Percentiles rank a stretch among this genome's conserved stretches.
Evolutionary conservation across 2,329 filamentous ascomycete species (phyloP).

Genomic region (Hypoxylon sp.): DNA sequence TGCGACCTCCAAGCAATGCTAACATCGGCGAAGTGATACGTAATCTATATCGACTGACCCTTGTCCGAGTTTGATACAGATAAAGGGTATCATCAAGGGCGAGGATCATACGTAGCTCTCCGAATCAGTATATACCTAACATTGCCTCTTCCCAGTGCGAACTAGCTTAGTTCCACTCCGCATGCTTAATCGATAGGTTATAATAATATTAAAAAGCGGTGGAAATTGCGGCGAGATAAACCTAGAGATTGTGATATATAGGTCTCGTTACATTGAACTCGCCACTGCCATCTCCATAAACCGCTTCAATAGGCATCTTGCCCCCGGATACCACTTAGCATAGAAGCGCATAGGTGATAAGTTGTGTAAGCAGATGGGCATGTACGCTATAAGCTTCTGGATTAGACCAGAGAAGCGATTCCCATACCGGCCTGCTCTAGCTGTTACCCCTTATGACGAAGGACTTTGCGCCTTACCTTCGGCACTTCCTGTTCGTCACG

Average conservation of each 20-base stretch:
- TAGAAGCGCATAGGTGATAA: neutral
- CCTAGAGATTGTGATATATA: neutral
- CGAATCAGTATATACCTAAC: neutral
- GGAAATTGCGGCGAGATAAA: neutral
- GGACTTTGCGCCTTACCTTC: neutral
- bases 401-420: neutral
- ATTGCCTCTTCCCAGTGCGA: neutral
- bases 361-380: neutral
- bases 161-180: neutral
- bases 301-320: neutral
- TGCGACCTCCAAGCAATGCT: neutral
- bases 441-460: neutral
- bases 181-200: neutral
- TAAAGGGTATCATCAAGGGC: neutral
- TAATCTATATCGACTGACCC: neutral
- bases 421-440: neutral
- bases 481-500: neutral
- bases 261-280: neutral
- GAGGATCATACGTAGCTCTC: neutral
- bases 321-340: neutral
- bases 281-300: neutral
- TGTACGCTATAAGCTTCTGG: neutral
- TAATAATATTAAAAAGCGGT: neutral
- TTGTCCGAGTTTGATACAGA: neutral
- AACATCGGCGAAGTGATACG: neutral